These are phyloP conservation scores for Fonsecaea pedrosoi DNA, from an alignment of 2,329 filamentous ascomycete genomes.

Conservation along the genomic window DNA sequence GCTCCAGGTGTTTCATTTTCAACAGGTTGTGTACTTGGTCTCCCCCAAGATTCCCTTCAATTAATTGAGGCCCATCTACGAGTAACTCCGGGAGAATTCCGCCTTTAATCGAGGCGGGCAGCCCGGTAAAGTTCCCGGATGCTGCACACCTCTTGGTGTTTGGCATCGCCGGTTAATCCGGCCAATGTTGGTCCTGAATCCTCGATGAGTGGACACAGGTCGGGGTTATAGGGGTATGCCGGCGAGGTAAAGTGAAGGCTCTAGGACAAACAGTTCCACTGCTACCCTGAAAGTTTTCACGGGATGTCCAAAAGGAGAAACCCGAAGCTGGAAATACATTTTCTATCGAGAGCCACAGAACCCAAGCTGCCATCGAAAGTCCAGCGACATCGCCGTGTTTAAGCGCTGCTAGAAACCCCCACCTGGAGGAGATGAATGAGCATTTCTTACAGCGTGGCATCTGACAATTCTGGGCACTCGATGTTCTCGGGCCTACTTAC, in stretches of 20 bases:
- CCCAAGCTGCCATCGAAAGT: background rate
- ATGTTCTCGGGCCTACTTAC: background rate
- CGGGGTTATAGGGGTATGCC: background rate
- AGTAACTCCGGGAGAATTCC: conserved; percentile 3
- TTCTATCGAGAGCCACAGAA: background rate
- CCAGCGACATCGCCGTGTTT: background rate
- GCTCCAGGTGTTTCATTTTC: background rate
- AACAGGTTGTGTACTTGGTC: background rate
- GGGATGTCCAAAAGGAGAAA: conserved; percentile 15
- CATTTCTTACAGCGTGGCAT: background rate
- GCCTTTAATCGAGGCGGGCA: background rate
- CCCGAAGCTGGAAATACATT: conserved; percentile 2
- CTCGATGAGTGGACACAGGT: background rate
- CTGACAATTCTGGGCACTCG: background rate
- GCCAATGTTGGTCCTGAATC: background rate
- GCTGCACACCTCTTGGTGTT: background rate
- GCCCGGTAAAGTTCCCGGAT: conserved; percentile 1
- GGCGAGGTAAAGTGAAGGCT: background rate
- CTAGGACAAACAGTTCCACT: background rate
- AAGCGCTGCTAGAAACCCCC: background rate
- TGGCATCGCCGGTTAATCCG: background rate
- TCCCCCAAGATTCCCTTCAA: background rate
- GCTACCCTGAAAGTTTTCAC: background rate
- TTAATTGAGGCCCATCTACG: background rate
- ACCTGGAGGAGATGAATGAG: background rate